Evolutionary conservation across 495 filamentous ascomycete species (phyloP).

Genomic region (Daldinia concentrica): DNA sequence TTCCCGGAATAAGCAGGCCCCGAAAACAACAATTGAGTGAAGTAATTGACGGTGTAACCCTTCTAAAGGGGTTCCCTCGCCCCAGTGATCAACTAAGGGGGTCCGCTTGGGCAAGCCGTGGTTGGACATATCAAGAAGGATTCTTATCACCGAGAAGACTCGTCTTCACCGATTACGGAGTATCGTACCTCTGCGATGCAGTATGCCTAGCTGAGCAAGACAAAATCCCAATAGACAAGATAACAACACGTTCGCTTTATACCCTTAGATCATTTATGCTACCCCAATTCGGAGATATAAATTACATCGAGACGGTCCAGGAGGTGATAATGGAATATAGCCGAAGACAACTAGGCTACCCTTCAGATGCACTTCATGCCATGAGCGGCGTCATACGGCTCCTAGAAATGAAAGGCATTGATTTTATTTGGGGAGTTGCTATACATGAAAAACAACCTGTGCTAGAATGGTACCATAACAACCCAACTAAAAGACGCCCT

Average conservation of each 20-base stretch:
- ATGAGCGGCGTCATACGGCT: neutral
- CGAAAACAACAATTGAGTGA: neutral
- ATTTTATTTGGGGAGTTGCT: neutral
- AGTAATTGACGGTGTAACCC: neutral
- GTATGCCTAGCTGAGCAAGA: neutral
- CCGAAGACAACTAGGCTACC: neutral
- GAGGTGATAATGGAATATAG: neutral
- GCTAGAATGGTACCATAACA: conserved; percentile 5
- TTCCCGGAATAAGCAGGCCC: conserved; percentile 19
- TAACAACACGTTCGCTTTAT: too few relatives aligned
- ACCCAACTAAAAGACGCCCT: neutral
- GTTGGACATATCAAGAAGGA: neutral
- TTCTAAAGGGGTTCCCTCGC: neutral
- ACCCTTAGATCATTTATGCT: too few relatives aligned
- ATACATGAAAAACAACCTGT: neutral
- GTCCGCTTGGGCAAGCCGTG: neutral
- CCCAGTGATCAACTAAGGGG: neutral
- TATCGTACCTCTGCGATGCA: neutral
- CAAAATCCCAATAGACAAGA: neutral
- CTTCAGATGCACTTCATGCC: neutral
- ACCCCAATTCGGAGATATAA: too few relatives aligned
- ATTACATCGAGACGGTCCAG: too few relatives aligned
- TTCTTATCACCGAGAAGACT: neutral
- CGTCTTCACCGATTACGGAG: neutral
- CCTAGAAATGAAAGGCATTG: neutral